Conservation (phyloP, 1,284 basidiomycete genomes). For the Ganoderma resinaceum region DNA sequence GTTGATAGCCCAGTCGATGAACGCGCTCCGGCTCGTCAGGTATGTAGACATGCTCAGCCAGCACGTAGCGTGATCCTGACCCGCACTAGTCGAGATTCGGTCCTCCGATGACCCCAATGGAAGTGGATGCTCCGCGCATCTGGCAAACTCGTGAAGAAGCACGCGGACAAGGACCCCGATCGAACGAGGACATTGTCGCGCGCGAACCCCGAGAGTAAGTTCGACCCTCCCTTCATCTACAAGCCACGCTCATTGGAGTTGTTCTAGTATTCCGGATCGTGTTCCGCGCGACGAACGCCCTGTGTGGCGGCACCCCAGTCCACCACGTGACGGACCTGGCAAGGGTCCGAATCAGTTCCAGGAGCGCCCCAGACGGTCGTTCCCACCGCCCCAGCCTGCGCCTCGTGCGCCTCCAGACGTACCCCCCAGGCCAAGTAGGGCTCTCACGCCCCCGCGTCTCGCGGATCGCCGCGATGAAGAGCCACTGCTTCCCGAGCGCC, state of each 20-base stretch:
- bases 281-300: constrained; percentile 5
- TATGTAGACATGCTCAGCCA: neutral
- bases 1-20: constrained; percentile 8
- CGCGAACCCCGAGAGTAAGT: constrained; percentile 19
- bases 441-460: constrained; percentile 16
- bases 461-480: constrained; percentile 18
- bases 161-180: constrained; percentile 1
- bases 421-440: constrained; percentile 10
- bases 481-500: constrained; percentile 9
- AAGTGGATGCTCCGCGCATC: neutral
- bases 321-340: neutral
- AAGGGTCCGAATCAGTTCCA: neutral
- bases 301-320: neutral
- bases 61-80: neutral
- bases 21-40: constrained; percentile 6
- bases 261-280: neutral
- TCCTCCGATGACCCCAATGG: constrained; percentile 6
- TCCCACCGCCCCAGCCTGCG: constrained; percentile 3
- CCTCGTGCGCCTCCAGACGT: constrained; percentile 12
- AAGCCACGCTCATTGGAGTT: neutral
- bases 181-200: neutral
- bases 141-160: constrained; percentile 10
- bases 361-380: neutral
- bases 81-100: constrained; percentile 2
- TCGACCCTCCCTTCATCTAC: neutral